Evolutionary conservation across 768 basidiomycete species (phyloP).

Genomic region (Porpolomopsis calyptriformis): DNA sequence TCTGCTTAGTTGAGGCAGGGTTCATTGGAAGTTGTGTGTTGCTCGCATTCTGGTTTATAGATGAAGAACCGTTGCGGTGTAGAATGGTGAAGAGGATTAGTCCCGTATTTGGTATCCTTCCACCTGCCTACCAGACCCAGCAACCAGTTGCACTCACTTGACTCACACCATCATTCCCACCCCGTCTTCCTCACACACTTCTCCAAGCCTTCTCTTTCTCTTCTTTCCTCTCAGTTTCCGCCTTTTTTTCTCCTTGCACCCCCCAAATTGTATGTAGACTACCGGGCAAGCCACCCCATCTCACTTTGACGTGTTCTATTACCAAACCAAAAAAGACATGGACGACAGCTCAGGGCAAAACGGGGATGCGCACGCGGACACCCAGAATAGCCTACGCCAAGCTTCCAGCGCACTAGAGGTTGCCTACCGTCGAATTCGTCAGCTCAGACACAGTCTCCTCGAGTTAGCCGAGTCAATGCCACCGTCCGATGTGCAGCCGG

Average conservation of each 20-base stretch:
- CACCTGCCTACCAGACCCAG: too few species aligned
- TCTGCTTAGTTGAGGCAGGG: not conserved
- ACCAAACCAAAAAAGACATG: too few species aligned
- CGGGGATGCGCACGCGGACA: slow-evolving; percentile 14
- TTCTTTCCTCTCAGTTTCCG: not conserved
- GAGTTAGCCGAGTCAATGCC: slow-evolving; percentile 30
- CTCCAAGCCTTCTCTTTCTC: not conserved
- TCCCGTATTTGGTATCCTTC: too few species aligned
- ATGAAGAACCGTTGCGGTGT: not conserved
- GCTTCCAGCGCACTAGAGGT: slow-evolving; percentile 46
- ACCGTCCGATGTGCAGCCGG: slow-evolving; percentile 7
- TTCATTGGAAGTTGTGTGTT: not conserved
- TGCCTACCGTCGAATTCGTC: slow-evolving; percentile 44
- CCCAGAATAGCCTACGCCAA: slow-evolving; percentile 32
- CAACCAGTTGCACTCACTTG: slow-evolving; percentile 1
- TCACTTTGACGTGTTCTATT: too few species aligned
- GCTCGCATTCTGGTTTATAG: not conserved
- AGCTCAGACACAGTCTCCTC: slow-evolving; percentile 42
- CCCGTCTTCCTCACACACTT: not conserved
- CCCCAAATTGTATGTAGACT: too few species aligned
- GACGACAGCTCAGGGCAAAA: not conserved
- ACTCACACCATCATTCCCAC: not conserved
- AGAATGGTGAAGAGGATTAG: too few species aligned
- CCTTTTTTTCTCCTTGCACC: too few species aligned
- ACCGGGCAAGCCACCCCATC: too few species aligned